Percentiles rank a stretch among this genome's conserved stretches.
Conservation (phyloP, 1,139 yeast genomes). For the Chernovozyma sophiae-reginae region DNA sequence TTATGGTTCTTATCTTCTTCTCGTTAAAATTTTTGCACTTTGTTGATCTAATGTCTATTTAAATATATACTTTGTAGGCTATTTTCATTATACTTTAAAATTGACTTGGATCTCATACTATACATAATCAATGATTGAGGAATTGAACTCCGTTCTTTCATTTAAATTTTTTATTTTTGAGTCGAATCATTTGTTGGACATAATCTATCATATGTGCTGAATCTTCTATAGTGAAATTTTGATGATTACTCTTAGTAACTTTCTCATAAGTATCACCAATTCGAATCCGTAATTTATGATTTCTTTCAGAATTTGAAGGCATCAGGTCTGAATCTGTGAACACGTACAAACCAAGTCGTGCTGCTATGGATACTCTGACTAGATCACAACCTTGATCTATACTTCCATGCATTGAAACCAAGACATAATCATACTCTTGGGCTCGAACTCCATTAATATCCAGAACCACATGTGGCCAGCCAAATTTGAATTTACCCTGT, state of each 20-base stretch:
- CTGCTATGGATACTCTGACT: conserved; percentile 1
- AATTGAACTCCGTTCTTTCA: no score
- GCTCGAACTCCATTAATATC: not conserved
- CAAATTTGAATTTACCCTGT: not conserved
- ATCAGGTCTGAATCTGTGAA: not conserved
- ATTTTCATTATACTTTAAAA: no score
- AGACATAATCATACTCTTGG: conserved; percentile 1
- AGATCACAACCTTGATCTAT: not conserved
- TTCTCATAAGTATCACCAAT: conserved; percentile 3
- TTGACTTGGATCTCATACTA: no score
- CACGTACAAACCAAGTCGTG: conserved; percentile 5
- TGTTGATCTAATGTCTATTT: no score
- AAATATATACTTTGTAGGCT: no score
- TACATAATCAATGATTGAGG: no score
- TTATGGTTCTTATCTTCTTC: no score
- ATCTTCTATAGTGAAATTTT: conserved; percentile 6
- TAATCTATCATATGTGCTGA: conserved; percentile 8
- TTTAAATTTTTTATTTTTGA: not conserved
- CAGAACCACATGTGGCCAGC: not conserved
- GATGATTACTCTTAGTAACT: not conserved
- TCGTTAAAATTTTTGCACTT: no score
- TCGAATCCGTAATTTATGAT: conserved; percentile 3
- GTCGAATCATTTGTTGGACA: conserved; percentile 6
- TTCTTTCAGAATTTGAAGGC: not conserved
- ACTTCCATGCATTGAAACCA: conserved; percentile 6